Percentiles rank a stretch among this genome's conserved stretches.
phyloP scores from a whole-genome alignment of 495 filamentous ascomycete species.

The Choiromyces venosus region DNA sequence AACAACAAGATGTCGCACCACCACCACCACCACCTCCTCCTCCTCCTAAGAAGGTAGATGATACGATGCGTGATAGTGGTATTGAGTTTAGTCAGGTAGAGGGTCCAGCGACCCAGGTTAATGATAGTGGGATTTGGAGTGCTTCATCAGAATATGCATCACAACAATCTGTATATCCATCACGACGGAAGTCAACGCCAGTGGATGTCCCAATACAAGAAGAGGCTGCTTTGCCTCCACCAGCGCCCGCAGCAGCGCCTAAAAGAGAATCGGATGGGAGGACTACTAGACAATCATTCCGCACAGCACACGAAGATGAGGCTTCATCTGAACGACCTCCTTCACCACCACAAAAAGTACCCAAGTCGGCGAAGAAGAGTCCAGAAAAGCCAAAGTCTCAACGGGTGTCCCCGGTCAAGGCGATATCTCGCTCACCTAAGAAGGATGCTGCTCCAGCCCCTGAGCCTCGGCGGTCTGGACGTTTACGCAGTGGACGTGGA shows the following conservation, averaged over 20 bases:
- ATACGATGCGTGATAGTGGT: constrained; percentile 19
- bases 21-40: no score
- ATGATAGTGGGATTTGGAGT: constrained; percentile 38
- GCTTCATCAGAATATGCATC: constrained; percentile 24
- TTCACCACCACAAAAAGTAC: constrained; percentile 4
- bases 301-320: constrained; percentile 60
- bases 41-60: constrained; percentile 11
- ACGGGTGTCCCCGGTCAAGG: constrained; percentile 10
- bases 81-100: constrained; percentile 15
- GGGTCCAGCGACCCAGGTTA: constrained; percentile 4
- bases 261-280: constrained; percentile 44
- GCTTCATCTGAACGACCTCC: constrained; percentile 5
- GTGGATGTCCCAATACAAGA: constrained; percentile 8
- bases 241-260: background rate
- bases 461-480: constrained; percentile 31
- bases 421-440: constrained; percentile 17
- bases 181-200: constrained; percentile 14
- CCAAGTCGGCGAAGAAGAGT: background rate
- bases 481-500: constrained; percentile 6
- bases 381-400: background rate
- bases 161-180: constrained; percentile 15
- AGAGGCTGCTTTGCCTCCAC: background rate
- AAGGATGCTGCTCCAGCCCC: constrained; percentile 4
- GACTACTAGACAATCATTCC: constrained; percentile 58
- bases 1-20: constrained; percentile 27